A percentile compares a stretch with the other conserved stretches of the same genome.
Conservation (phyloP, 192 early-diverging fungal species). For the Mortierella hygrophila region DNA sequence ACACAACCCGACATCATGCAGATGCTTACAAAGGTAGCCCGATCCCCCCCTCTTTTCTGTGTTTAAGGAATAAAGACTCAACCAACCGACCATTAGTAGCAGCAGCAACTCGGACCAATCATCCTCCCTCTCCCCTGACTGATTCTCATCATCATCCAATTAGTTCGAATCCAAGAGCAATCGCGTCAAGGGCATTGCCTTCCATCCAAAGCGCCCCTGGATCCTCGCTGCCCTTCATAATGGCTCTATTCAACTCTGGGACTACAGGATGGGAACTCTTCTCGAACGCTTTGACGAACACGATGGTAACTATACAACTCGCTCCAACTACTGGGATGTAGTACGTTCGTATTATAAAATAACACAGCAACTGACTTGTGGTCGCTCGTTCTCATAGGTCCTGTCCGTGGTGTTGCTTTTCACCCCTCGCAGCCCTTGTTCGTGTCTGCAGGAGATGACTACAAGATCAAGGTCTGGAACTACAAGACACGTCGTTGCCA, state of each 20-base stretch:
- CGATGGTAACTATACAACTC: conserved; percentile 77
- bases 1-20: conserved; percentile 67
- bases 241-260: conserved; percentile 98
- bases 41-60: neutral
- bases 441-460: conserved; percentile 98
- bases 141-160: neutral
- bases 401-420: conserved; percentile 96
- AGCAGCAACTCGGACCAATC: neutral
- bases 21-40: conserved; percentile 82
- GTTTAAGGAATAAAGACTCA: neutral
- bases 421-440: conserved; percentile 97
- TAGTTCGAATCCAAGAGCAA: conserved; percentile 99
- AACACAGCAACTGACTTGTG: no score
- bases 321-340: neutral
- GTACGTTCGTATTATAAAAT: neutral
- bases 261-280: conserved; percentile 99
- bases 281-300: conserved; percentile 99
- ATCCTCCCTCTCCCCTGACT: neutral
- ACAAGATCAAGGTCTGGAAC: conserved; percentile 99
- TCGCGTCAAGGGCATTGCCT: conserved; percentile 94
- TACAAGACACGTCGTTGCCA: conserved; percentile 95
- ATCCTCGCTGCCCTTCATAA: conserved; percentile 96
- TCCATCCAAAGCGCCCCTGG: conserved; percentile 98
- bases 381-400: conserved; percentile 68
- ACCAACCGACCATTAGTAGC: neutral